Evolutionary conservation across 768 basidiomycete genomes (phyloP).

Genomic region (Mycena metata): DNA sequence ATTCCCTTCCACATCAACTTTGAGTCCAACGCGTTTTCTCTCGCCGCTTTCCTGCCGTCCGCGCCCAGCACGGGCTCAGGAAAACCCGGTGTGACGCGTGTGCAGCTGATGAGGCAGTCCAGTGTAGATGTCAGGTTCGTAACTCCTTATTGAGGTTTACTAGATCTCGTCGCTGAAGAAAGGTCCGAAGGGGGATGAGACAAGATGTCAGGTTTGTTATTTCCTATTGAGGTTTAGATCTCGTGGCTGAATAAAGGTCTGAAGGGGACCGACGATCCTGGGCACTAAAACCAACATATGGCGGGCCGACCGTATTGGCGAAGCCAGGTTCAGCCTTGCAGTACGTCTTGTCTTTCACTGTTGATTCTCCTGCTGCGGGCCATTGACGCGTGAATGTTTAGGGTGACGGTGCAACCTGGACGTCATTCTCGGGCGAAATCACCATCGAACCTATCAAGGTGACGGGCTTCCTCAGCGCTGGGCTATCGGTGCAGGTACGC

Average conservation of each 20-base stretch:
- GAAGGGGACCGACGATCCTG: slow-evolving; percentile 60
- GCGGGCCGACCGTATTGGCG: slow-evolving; percentile 74
- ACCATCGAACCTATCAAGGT: slow-evolving; percentile 63
- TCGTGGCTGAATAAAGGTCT: neutral
- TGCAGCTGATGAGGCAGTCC: slow-evolving; percentile 77
- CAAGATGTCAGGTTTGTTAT: slow-evolving; percentile 67
- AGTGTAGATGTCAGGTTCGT: slow-evolving; percentile 73
- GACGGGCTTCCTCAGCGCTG: slow-evolving; percentile 75
- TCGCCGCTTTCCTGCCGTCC: slow-evolving; percentile 72
- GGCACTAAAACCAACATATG: slow-evolving; percentile 80
- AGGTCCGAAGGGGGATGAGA: no score
- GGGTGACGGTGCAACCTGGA: slow-evolving; percentile 76
- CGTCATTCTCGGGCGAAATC: slow-evolving; percentile 74
- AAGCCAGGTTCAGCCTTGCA: slow-evolving; percentile 69
- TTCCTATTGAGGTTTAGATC: neutral
- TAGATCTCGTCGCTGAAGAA: no score
- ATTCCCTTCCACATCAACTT: slow-evolving; percentile 80
- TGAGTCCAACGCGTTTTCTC: slow-evolving; percentile 65
- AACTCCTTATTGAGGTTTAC: no score
- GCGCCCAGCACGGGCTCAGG: slow-evolving; percentile 58
- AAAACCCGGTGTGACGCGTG: slow-evolving; percentile 58
- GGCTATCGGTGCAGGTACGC: slow-evolving; percentile 72
- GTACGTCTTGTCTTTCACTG: slow-evolving; percentile 52
- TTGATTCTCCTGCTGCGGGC: slow-evolving; percentile 3
- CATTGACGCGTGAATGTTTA: slow-evolving; percentile 42